These are phyloP conservation scores for Catharanthus roseus DNA, from an alignment of 257 asterid species.

Conservation along the genomic window DNA sequence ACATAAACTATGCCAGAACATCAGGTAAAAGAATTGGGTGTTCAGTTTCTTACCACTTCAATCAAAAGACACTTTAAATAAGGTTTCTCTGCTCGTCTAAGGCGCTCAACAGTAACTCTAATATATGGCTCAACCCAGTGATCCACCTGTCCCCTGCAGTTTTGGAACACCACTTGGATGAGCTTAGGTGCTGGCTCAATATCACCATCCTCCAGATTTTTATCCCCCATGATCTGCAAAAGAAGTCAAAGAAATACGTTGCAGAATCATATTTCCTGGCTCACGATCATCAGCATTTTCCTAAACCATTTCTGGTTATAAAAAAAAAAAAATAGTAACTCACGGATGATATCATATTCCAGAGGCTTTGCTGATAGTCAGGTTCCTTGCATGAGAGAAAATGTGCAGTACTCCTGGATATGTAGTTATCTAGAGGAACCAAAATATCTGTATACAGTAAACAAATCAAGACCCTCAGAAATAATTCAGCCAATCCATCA, in stretches of 20 bases:
- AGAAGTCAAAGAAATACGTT: slow-evolving; percentile 12
- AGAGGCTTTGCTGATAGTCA: slow-evolving; percentile 96
- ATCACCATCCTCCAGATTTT: slow-evolving; percentile 87
- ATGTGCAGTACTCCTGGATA: slow-evolving; percentile 87
- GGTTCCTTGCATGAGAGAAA: slow-evolving; percentile 93
- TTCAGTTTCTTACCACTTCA: slow-evolving; percentile 66
- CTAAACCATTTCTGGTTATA: background rate
- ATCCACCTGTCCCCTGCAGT: slow-evolving; percentile 94
- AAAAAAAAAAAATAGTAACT: slow-evolving; percentile 24
- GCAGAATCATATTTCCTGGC: background rate
- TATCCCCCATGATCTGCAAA: slow-evolving; percentile 78
- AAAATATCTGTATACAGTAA: slow-evolving; percentile 56
- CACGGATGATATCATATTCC: slow-evolving; percentile 90
- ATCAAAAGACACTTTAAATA: slow-evolving; percentile 75
- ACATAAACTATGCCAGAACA: background rate
- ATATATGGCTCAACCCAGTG: slow-evolving; percentile 96
- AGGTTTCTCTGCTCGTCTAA: slow-evolving; percentile 68
- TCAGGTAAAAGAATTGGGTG: background rate
- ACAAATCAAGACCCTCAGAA: background rate
- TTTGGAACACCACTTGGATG: slow-evolving; percentile 82
- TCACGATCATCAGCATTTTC: background rate
- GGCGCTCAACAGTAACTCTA: slow-evolving; percentile 70
- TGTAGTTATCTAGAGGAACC: slow-evolving; percentile 92
- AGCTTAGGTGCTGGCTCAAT: slow-evolving; percentile 99
- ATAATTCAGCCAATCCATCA: background rate